A percentile compares a stretch with the other conserved stretches of the same genome.
These are phyloP conservation scores for Populus tomentosa DNA, from an alignment of 441 rosid species.

Conservation along the genomic window DNA sequence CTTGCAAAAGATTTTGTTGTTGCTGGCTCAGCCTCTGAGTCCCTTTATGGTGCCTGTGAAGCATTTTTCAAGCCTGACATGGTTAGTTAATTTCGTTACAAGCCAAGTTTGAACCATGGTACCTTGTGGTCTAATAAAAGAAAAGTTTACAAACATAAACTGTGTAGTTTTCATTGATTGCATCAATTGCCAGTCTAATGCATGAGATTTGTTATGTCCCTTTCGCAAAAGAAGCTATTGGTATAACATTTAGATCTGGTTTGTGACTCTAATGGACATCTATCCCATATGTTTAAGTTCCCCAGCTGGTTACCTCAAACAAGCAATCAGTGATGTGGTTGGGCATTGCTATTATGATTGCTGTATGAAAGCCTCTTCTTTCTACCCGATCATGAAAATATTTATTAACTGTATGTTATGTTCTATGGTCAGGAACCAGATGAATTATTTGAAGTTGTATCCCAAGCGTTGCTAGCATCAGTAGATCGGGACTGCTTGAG, in stretches of 20 bases:
- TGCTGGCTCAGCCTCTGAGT: slow-evolving; percentile 23
- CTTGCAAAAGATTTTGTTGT: background rate
- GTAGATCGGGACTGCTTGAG: slow-evolving; percentile 95
- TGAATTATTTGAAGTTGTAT: slow-evolving; percentile 76
- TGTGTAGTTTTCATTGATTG: background rate
- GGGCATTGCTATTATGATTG: background rate
- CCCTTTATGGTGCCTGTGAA: slow-evolving; percentile 94
- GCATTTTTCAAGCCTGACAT: slow-evolving; percentile 87
- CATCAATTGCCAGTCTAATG: background rate
- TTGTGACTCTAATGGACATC: background rate
- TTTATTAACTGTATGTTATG: background rate
- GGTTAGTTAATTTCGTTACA: slow-evolving; percentile 37
- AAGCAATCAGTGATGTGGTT: background rate
- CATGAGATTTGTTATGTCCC: background rate
- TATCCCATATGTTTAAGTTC: background rate
- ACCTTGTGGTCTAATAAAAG: background rate
- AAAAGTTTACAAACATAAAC: background rate
- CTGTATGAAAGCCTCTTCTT: background rate
- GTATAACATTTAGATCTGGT: background rate
- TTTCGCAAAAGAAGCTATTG: background rate
- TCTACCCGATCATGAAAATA: no score
- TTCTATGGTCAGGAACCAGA: slow-evolving; percentile 64
- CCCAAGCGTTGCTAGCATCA: slow-evolving; percentile 86
- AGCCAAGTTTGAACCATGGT: background rate
- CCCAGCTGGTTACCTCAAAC: background rate